phyloP scores from a whole-genome alignment of 1,139 yeast genomes.

The Zhuliangozyma blackwelliae region DNA sequence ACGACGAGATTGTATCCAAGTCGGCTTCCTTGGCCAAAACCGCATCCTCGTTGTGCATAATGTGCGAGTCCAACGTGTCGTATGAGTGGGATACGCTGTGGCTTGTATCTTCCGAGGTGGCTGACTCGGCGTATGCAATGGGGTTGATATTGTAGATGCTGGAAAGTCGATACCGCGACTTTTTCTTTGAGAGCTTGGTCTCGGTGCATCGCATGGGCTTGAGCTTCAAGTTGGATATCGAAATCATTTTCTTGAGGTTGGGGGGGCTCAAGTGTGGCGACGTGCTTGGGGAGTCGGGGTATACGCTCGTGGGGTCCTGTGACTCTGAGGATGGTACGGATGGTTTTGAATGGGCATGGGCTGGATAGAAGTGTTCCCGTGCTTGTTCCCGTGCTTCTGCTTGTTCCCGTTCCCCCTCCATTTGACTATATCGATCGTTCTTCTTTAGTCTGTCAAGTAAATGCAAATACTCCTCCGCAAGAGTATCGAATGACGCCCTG shows the following conservation, averaged over 20 bases:
- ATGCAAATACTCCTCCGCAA: conserved; percentile 44
- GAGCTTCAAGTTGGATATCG: conserved; percentile 35
- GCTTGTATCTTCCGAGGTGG: conserved; percentile 6
- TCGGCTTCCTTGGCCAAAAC: not conserved
- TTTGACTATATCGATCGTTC: conserved; percentile 3
- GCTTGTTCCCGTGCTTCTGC: conserved; percentile 4
- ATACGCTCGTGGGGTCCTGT: too few species aligned
- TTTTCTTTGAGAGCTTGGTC: conserved; percentile 34
- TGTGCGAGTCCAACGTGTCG: conserved; percentile 8
- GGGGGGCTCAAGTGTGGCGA: conserved; percentile 5
- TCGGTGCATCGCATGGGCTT: conserved; percentile 38
- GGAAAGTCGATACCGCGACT: conserved; percentile 38
- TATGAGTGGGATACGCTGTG: conserved; percentile 9
- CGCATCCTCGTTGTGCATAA: not conserved
- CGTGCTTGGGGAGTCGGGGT: too few species aligned
- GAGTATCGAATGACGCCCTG: conserved; percentile 47
- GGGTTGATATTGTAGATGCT: conserved; percentile 39
- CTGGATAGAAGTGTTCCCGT: too few species aligned
- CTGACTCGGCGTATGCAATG: conserved; percentile 17
- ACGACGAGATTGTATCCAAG: conserved; percentile 10
- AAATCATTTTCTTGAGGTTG: conserved; percentile 19
- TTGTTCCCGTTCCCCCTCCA: conserved; percentile 9
- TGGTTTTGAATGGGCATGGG: too few species aligned
- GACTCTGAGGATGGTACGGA: too few species aligned
- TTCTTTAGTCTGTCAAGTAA: conserved; percentile 16